Evolutionary conservation across 257 asterid genomes (phyloP).

Genomic region (Capsicum pubescens): DNA sequence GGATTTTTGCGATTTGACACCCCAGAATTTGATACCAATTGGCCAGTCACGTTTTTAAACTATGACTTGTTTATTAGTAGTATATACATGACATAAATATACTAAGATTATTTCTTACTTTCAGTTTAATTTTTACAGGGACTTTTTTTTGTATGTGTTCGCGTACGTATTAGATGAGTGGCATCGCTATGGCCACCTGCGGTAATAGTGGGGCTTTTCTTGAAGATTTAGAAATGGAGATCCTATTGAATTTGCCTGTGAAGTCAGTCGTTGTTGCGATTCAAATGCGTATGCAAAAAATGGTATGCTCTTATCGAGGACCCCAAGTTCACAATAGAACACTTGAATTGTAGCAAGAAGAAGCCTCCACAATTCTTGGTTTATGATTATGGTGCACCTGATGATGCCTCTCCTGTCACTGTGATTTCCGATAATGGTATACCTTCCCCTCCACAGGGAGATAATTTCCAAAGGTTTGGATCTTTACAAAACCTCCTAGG

Average conservation of each 20-base stretch:
- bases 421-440: not conserved
- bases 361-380: not conserved
- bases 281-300: not conserved
- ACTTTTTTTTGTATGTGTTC: too few species aligned
- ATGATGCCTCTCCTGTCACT: not conserved
- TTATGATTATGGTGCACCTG: not conserved
- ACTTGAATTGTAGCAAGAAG: not conserved
- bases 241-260: not conserved
- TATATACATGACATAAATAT: too few species aligned
- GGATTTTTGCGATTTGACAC: too few species aligned
- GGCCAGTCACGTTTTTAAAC: too few species aligned
- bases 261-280: not conserved
- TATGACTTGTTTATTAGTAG: too few species aligned
- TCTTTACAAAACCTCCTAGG: not conserved
- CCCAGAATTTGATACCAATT: too few species aligned
- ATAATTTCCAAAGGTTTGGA: not conserved
- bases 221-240: not conserved
- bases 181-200: not conserved
- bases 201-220: not conserved
- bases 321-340: not conserved
- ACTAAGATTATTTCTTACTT: too few species aligned
- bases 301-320: not conserved
- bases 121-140: too few species aligned
- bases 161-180: too few species aligned
- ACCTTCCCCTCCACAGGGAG: too few species aligned